These are phyloP conservation scores for Plasmodium cynomolgi DNA, from an alignment of 169 alveolate genomes.

Conservation along the genomic window DNA sequence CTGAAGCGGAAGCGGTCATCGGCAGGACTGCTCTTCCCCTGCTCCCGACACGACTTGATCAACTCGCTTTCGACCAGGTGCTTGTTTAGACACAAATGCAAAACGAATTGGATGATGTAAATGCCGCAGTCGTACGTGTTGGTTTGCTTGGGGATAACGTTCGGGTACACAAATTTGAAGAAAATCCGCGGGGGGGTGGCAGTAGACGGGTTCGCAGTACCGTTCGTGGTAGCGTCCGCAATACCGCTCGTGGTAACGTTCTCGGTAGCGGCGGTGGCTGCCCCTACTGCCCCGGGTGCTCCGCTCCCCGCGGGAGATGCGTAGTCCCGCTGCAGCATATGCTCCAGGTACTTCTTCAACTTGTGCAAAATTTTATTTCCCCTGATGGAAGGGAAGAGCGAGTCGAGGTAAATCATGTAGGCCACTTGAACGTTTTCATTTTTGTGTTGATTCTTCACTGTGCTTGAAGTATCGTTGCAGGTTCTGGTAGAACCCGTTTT, in stretches of 20 bases:
- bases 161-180: slow-evolving; percentile 71
- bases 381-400: slow-evolving; percentile 67
- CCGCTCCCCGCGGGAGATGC: neutral
- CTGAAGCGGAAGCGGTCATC: neutral
- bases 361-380: slow-evolving; percentile 53
- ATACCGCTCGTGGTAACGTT: neutral
- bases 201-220: neutral
- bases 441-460: neutral
- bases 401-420: slow-evolving; percentile 79
- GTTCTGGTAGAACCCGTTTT: neutral
- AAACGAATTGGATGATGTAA: slow-evolving; percentile 76
- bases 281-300: neutral
- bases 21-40: neutral
- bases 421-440: slow-evolving; percentile 34
- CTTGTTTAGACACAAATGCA: slow-evolving; percentile 65
- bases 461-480: neutral
- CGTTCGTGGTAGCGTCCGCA: no score
- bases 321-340: slow-evolving; percentile 18
- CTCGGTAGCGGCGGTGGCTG: neutral
- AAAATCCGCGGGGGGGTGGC: slow-evolving; percentile 15
- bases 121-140: slow-evolving; percentile 81
- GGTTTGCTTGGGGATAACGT: slow-evolving; percentile 75
- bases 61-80: slow-evolving; percentile 52
- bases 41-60: slow-evolving; percentile 29
- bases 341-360: slow-evolving; percentile 44